phyloP scores from a whole-genome alignment of 2,329 filamentous ascomycete genomes.

The Aspergillus thermomutatus region DNA sequence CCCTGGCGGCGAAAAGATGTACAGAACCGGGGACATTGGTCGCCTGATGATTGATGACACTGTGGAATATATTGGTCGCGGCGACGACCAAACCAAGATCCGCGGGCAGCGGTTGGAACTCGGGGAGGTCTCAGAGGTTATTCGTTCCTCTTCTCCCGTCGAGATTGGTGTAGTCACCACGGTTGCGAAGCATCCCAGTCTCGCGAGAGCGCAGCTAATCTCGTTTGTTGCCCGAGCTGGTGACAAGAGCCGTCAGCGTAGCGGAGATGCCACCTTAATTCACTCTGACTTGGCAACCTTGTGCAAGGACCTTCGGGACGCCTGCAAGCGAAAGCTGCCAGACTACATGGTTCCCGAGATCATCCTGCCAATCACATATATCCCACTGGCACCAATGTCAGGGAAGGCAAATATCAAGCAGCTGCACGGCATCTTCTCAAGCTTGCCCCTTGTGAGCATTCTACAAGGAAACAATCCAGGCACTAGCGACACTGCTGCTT shows the following conservation, averaged over 20 bases:
- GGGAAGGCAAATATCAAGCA: slow-evolving; percentile 33
- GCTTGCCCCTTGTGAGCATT: slow-evolving; percentile 23
- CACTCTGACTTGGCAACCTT: slow-evolving; percentile 17
- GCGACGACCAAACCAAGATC: slow-evolving; percentile 80
- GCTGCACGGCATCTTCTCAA: slow-evolving; percentile 25
- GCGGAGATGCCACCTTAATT: slow-evolving; percentile 13
- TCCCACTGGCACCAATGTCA: slow-evolving; percentile 28
- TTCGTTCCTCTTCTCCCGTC: slow-evolving; percentile 21
- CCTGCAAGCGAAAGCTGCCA: slow-evolving; percentile 24
- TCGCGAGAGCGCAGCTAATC: slow-evolving; percentile 26
- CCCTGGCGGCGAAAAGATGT: slow-evolving; percentile 50
- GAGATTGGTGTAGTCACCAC: slow-evolving; percentile 26
- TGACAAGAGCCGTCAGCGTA: slow-evolving; percentile 6
- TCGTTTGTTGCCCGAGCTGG: slow-evolving; percentile 24
- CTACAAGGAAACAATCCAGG: slow-evolving; percentile 15
- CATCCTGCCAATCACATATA: slow-evolving; percentile 22
- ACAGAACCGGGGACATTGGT: slow-evolving; percentile 78
- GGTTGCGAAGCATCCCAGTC: slow-evolving; percentile 25
- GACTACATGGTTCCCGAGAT: slow-evolving; percentile 28
- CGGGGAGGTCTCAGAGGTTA: slow-evolving; percentile 58
- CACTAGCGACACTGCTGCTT: background rate
- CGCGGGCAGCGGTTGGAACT: slow-evolving; percentile 78
- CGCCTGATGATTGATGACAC: slow-evolving; percentile 72
- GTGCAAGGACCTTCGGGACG: slow-evolving; percentile 21
- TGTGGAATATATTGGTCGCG: slow-evolving; percentile 68